phyloP scores from a whole-genome alignment of 495 filamentous ascomycete genomes.

The Penicillium lagena region DNA sequence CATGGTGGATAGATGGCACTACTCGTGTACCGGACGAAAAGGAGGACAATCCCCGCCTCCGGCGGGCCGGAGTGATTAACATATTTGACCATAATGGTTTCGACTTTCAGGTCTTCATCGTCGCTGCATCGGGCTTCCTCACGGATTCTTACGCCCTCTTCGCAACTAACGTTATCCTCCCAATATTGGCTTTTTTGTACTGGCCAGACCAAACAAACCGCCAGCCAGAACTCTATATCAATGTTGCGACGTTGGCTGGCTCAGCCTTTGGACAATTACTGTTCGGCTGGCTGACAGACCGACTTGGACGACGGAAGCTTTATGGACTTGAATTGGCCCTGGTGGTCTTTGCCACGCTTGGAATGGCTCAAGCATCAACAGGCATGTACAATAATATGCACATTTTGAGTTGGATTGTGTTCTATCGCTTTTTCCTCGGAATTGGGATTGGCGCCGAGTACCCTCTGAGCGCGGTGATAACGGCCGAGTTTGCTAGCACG shows the following conservation, averaged over 20 bases:
- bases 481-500: conserved; percentile 48
- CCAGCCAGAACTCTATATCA: conserved; percentile 31
- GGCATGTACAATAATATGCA: conserved; percentile 35
- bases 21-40: neutral
- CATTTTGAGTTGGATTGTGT: conserved; percentile 40
- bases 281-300: conserved; percentile 50
- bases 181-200: conserved; percentile 49
- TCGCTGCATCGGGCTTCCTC: conserved; percentile 54
- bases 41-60: conserved; percentile 1
- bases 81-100: conserved; percentile 16
- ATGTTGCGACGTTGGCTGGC: conserved; percentile 42
- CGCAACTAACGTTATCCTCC: conserved; percentile 48
- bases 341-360: conserved; percentile 40
- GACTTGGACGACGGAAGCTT: conserved; percentile 45
- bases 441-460: conserved; percentile 41
- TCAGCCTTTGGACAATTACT: conserved; percentile 47
- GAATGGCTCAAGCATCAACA: conserved; percentile 20
- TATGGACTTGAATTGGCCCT: conserved; percentile 53
- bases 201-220: conserved; percentile 21
- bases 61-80: conserved; percentile 1
- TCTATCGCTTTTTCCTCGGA: conserved; percentile 40
- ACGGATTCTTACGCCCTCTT: conserved; percentile 55
- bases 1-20: conserved; percentile 4
- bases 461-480: conserved; percentile 47
- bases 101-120: conserved; percentile 29